Base-by-base conservation (phyloP, 768 basidiomycete species). In the Dictyophora rubrovolvata region DNA sequence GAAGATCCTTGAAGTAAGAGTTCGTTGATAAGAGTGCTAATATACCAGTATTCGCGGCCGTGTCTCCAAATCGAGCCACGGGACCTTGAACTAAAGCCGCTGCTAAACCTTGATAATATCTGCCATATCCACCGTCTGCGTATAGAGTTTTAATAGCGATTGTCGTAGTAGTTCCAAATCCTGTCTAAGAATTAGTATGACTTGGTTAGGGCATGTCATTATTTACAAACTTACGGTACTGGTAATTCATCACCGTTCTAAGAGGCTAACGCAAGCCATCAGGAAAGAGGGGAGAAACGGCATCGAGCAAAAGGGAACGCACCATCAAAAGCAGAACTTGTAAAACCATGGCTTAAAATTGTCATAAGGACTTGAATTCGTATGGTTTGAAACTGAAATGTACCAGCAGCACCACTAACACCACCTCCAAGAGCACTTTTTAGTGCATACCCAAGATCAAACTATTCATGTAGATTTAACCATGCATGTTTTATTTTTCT, bases 231-330 rank as follows among this genome's bases (percentile, higher is more conserved):
- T 28, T 33, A 59, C 86, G 82, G 69, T 93, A 93, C 73, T 93
- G 92, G 68, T 89, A 96, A 75, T 97, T 98, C 95, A 98, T 97
- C 57, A 93, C 79, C 1, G 94, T 96, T n/a, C 92, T 82, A n/a
- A 95, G 71, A 5, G 92, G 93, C 87, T 87, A 56, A 51, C 23
- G 28, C n/a, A 37, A n/a, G 22, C 12, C 61, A 47, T 61, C 59
- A 64, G 37, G 60, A 16, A 35, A 61, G 51, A 59, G 53, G 34
- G 50, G 50, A 1, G 48, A 20, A 54, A 21, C 20, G 14, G 37
- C 28, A 35, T 23, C 47, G 22, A 33, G 1, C n/a, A 56, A 50
- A 17, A 23, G 8, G 54, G 18, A 28, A 50, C 60, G 53, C 63
- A 72, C 74, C 93, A 96, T 96, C 60, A 95, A 79, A 0, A 85